phyloP scores from a whole-genome alignment of 306 rosid genomes.

The Neltuma alba region DNA sequence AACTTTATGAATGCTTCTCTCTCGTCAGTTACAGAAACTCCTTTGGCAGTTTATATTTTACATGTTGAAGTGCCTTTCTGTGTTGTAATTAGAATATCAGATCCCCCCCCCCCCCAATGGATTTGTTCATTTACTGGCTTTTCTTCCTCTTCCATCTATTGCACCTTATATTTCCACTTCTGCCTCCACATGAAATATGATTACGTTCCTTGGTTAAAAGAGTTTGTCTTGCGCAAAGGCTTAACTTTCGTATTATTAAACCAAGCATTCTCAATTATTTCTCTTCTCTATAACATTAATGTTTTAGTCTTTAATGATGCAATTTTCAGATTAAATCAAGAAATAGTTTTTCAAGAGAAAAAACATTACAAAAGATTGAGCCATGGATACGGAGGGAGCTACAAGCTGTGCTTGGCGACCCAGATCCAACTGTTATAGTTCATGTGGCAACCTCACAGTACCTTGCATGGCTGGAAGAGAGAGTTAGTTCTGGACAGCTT shows the following conservation, averaged over 20 bases:
- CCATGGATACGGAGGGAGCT: conserved; percentile 74
- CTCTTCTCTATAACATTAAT: not conserved
- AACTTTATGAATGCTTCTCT: not conserved
- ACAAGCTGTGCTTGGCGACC: conserved; percentile 53
- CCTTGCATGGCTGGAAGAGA: conserved; percentile 46
- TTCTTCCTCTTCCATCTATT: not conserved
- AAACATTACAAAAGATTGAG: conserved; percentile 47
- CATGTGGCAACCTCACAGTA: conserved; percentile 55
- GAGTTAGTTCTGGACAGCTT: conserved; percentile 32
- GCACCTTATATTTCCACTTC: not conserved
- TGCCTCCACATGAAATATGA: not conserved
- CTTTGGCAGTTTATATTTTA: not conserved
- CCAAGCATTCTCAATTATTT: not conserved
- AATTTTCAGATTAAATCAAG: conserved; percentile 32
- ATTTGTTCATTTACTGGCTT: conserved; percentile 2
- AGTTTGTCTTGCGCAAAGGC: not conserved
- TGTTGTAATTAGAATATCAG: not conserved
- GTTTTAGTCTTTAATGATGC: not conserved
- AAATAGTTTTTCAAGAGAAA: conserved; percentile 39
- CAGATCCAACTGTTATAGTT: conserved; percentile 59
- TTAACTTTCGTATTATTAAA: not conserved
- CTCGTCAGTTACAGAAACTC: not conserved
- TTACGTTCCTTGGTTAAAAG: not conserved
- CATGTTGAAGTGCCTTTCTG: not conserved
- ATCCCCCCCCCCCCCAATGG: too few species aligned